phyloP scores from a whole-genome alignment of 208 protist genomes.

The Leptomonas pyrrhocoris region DNA sequence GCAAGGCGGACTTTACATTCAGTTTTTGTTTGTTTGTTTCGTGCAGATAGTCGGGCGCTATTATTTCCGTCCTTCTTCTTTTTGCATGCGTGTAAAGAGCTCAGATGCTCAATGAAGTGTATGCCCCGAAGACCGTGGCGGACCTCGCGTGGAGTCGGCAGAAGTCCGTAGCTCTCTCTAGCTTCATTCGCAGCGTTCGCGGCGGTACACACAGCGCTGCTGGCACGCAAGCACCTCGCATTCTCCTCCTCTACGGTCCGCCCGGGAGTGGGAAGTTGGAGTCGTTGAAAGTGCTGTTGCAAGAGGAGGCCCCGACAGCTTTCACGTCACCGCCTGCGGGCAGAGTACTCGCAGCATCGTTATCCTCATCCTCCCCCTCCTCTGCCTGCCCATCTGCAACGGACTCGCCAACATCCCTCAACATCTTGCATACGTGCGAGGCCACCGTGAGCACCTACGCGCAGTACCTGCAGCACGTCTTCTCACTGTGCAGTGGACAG shows the following conservation, averaged over 20 bases:
- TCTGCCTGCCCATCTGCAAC: neutral
- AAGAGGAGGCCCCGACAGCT: slow-evolving; percentile 9
- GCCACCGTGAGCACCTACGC: slow-evolving; percentile 24
- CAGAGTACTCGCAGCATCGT: neutral
- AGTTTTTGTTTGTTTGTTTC: slow-evolving; percentile 25
- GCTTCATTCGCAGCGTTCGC: slow-evolving; percentile 25
- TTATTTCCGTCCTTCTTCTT: slow-evolving; percentile 5
- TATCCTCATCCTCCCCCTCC: neutral
- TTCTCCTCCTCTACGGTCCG: slow-evolving; percentile 78
- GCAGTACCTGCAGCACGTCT: slow-evolving; percentile 31
- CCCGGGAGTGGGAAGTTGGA: slow-evolving; percentile 79
- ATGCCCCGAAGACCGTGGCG: slow-evolving; percentile 44
- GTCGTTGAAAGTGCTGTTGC: slow-evolving; percentile 53
- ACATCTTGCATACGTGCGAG: slow-evolving; percentile 47
- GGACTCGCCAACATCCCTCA: neutral
- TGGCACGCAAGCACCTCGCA: slow-evolving; percentile 21
- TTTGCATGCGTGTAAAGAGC: neutral
- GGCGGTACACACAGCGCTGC: neutral
- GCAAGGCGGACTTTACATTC: too few species aligned
- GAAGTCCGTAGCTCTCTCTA: slow-evolving; percentile 58
- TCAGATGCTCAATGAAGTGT: slow-evolving; percentile 75
- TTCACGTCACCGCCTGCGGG: neutral
- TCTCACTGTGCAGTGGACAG: slow-evolving; percentile 33
- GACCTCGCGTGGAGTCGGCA: slow-evolving; percentile 78
- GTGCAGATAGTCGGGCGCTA: too few species aligned